Evolutionary conservation across 768 basidiomycete species (phyloP).

Genomic region (Pulveroboletus sp.): DNA sequence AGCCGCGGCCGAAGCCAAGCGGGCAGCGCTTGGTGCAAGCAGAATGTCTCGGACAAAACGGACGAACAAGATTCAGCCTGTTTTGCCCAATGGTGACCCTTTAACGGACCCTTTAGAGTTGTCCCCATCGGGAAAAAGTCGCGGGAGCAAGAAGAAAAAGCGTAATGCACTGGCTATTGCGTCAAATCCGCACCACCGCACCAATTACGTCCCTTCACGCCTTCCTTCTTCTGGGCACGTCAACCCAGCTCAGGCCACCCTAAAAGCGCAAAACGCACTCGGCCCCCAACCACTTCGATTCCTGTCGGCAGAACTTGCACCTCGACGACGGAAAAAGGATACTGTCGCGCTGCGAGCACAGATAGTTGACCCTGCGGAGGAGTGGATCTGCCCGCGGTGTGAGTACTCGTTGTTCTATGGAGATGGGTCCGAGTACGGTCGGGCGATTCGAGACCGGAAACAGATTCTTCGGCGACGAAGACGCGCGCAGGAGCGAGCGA

Average conservation of each 20-base stretch:
- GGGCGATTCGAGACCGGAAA: constrained; percentile 69
- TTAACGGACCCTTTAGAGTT: constrained; percentile 39
- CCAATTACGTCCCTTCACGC: constrained; percentile 90
- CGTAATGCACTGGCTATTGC: constrained; percentile 87
- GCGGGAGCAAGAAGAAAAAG: constrained; percentile 84
- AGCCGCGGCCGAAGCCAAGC: constrained; percentile 49
- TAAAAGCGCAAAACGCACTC: constrained; percentile 47
- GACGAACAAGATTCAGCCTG: constrained; percentile 36
- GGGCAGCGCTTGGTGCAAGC: constrained; percentile 41
- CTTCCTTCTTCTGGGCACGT: constrained; percentile 51
- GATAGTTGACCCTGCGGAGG: constrained; percentile 65
- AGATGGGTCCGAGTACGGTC: constrained; percentile 63
- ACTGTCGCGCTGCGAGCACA: constrained; percentile 27
- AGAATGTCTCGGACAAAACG: constrained; percentile 38
- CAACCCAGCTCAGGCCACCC: constrained; percentile 37
- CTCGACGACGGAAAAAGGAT: constrained; percentile 35
- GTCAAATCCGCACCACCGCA: constrained; percentile 91
- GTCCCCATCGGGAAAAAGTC: constrained; percentile 27
- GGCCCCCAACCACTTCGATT: constrained; percentile 65
- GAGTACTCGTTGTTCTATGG: constrained; percentile 93
- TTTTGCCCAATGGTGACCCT: constrained; percentile 32
- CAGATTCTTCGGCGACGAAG: constrained; percentile 71
- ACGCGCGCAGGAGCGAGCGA: constrained; percentile 67
- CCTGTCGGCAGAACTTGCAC: constrained; percentile 64
- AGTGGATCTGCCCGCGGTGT: constrained; percentile 94